Conservation (phyloP, 228 moss, liverwort and hornwort species). For the Sphagnum fallax region DNA sequence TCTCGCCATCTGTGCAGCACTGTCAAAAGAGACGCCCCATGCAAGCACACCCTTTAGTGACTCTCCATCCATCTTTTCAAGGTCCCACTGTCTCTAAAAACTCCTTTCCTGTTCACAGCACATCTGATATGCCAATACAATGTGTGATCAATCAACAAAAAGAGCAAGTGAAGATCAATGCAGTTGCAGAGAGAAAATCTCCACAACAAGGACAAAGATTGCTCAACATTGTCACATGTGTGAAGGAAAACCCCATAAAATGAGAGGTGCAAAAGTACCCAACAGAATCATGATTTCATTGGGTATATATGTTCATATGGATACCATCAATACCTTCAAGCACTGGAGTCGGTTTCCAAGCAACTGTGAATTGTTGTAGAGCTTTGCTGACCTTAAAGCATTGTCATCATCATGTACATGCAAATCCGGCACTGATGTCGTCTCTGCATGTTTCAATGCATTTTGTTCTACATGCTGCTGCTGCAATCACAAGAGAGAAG, state of each 20-base stretch:
- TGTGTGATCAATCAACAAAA: constrained; percentile 3
- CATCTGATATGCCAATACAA: background rate
- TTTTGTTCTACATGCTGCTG: constrained; percentile 35
- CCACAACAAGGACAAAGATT: no score
- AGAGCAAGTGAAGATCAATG: background rate
- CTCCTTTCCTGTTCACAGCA: background rate
- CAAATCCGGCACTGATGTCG: constrained; percentile 36
- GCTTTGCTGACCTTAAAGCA: constrained; percentile 16
- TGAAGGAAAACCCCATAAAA: no score
- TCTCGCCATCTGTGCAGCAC: constrained; percentile 68
- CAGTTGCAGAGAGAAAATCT: background rate
- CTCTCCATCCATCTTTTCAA: constrained; percentile 4
- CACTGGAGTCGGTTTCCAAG: constrained; percentile 67
- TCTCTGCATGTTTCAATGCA: no score
- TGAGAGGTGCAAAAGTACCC: background rate
- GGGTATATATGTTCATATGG: background rate
- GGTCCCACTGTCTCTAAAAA: constrained; percentile 3
- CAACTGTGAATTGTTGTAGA: constrained; percentile 27
- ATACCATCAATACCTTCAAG: constrained; percentile 46
- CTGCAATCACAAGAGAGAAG: constrained; percentile 12
- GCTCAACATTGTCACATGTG: no score
- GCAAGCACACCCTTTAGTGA: constrained; percentile 31
- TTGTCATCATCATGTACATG: constrained; percentile 47
- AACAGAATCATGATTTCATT: background rate
- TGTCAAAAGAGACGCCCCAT: constrained; percentile 47